These are phyloP conservation scores for Paraconiothyrium brasiliense DNA, from an alignment of 2,329 filamentous ascomycete species.

Conservation along the genomic window DNA sequence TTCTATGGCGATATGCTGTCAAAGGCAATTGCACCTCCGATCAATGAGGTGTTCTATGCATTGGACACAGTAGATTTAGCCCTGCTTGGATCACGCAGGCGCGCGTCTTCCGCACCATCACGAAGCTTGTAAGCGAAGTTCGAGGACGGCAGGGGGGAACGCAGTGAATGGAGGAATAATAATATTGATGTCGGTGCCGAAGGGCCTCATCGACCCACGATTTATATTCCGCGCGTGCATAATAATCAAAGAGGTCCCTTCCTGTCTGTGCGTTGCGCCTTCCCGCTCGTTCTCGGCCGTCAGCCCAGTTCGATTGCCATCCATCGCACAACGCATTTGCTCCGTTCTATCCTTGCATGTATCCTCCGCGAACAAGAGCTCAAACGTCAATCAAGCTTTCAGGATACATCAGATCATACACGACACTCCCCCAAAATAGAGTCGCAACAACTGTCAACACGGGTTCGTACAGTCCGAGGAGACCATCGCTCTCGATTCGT, in stretches of 20 bases:
- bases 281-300: constrained; percentile 4
- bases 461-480: not conserved
- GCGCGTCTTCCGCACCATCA: not conserved
- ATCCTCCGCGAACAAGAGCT: not conserved
- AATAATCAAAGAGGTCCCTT: not conserved
- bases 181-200: not conserved
- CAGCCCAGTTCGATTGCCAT: not conserved
- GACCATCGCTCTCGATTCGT: not conserved
- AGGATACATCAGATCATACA: constrained; percentile 2
- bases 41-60: no score
- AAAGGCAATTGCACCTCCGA: no score
- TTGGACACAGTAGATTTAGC: no score
- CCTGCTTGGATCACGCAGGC: no score
- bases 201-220: not conserved
- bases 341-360: constrained; percentile 3
- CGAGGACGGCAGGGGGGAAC: not conserved
- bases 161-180: not conserved
- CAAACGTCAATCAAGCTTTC: not conserved
- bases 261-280: not conserved
- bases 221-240: constrained; percentile 6
- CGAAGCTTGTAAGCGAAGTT: not conserved
- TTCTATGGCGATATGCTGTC: not conserved
- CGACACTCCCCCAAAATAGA: not conserved
- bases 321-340: not conserved
- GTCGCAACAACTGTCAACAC: not conserved